These are phyloP conservation scores for Pichia phayaonensis DNA, from an alignment of 805 yeast species.

Conservation along the genomic window DNA sequence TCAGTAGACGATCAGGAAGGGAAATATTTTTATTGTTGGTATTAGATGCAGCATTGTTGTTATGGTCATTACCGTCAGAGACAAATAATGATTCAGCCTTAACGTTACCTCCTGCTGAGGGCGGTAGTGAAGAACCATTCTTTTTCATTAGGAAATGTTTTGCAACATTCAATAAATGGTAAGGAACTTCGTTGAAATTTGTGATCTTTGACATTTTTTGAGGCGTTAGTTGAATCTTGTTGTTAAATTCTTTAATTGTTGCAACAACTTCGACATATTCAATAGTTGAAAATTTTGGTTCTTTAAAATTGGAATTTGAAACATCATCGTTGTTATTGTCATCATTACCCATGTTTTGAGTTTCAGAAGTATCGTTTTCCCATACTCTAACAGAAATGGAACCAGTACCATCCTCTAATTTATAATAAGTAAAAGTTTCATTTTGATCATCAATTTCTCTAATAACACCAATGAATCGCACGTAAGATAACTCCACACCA, in stretches of 20 bases:
- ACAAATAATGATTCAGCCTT: slow-evolving; percentile 35
- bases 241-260: slow-evolving; percentile 50
- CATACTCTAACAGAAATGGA: slow-evolving; percentile 57
- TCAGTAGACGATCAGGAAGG: slow-evolving; percentile 32
- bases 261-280: slow-evolving; percentile 57
- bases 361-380: slow-evolving; percentile 37
- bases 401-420: slow-evolving; percentile 78
- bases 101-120: background rate
- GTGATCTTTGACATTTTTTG: slow-evolving; percentile 49
- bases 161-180: slow-evolving; percentile 61
- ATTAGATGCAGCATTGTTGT: background rate
- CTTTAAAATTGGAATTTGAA: slow-evolving; percentile 27
- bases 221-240: slow-evolving; percentile 56
- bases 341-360: slow-evolving; percentile 2
- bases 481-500: slow-evolving; percentile 54
- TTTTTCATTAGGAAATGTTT: slow-evolving; percentile 48
- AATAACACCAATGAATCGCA: slow-evolving; percentile 63
- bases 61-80: slow-evolving; percentile 26
- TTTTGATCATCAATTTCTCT: slow-evolving; percentile 51
- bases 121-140: slow-evolving; percentile 31
- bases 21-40: slow-evolving; percentile 1
- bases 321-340: slow-evolving; percentile 40
- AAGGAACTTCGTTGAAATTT: slow-evolving; percentile 60
- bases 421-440: slow-evolving; percentile 46
- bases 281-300: slow-evolving; percentile 35